phyloP scores from a whole-genome alignment of 441 rosid genomes.

The Adansonia rubrostipa region DNA sequence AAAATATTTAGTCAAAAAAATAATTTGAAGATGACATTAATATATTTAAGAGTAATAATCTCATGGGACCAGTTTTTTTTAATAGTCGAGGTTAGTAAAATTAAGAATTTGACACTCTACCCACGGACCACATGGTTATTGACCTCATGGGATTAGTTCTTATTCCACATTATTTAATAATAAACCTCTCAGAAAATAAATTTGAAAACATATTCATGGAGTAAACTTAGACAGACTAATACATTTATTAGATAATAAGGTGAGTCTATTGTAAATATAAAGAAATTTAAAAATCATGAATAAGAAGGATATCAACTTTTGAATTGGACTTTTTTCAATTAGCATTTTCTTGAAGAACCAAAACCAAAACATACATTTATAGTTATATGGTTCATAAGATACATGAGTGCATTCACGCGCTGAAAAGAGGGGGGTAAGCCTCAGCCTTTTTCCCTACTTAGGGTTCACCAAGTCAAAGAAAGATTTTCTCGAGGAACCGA shows the following conservation, averaged over 20 bases:
- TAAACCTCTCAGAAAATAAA: background rate
- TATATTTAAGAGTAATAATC: background rate
- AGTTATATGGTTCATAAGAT: background rate
- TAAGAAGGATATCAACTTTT: background rate
- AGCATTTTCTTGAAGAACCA: background rate
- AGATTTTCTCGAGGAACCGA: conserved; percentile 36
- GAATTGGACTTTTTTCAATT: background rate
- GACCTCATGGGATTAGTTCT: background rate
- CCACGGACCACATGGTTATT: no score
- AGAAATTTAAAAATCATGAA: background rate
- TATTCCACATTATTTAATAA: background rate
- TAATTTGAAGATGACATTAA: background rate
- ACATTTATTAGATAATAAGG: no score
- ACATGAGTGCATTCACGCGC: background rate
- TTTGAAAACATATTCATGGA: background rate
- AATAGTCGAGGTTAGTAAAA: no score
- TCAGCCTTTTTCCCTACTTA: background rate
- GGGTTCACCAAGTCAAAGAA: conserved; percentile 49
- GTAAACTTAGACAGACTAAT: background rate
- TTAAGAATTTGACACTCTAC: no score
- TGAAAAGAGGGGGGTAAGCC: background rate
- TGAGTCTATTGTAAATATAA: background rate
- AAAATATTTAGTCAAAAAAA: no score
- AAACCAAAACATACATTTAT: no score
- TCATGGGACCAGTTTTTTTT: background rate